A percentile compares a stretch with the other conserved stretches of the same genome.
Evolutionary conservation across 768 basidiomycete species (phyloP).

Genomic region (Candolleomyces efflorescens): DNA sequence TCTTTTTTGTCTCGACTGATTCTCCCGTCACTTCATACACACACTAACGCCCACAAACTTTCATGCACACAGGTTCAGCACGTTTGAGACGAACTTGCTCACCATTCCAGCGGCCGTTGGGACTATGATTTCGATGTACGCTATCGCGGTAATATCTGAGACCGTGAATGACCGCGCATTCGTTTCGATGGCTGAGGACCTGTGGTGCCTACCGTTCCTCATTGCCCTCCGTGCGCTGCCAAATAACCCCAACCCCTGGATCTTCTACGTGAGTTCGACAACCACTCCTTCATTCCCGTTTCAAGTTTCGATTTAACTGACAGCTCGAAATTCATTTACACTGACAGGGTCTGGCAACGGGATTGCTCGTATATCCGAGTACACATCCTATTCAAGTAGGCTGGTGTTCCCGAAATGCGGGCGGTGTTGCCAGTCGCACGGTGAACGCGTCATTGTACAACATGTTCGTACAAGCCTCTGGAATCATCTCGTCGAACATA

Average conservation of each 20-base stretch:
- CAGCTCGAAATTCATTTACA: slow-evolving; percentile 15
- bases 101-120: slow-evolving; percentile 52
- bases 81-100: slow-evolving; percentile 46
- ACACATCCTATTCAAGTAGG: slow-evolving; percentile 52
- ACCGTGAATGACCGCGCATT: slow-evolving; percentile 49
- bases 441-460: slow-evolving; percentile 59
- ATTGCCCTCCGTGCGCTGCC: slow-evolving; percentile 50
- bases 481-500: slow-evolving; percentile 47
- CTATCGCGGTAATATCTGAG: slow-evolving; percentile 48
- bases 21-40: no score
- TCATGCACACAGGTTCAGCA: slow-evolving; percentile 40
- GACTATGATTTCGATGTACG: slow-evolving; percentile 49
- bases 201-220: slow-evolving; percentile 62
- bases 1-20: no score
- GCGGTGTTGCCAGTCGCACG: slow-evolving; percentile 55
- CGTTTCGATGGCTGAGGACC: slow-evolving; percentile 47
- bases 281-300: not conserved
- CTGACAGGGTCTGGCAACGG: slow-evolving; percentile 21
- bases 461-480: slow-evolving; percentile 35
- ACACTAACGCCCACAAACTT: no score
- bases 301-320: not conserved
- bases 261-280: slow-evolving; percentile 39
- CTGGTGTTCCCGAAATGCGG: slow-evolving; percentile 59
- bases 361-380: slow-evolving; percentile 22
- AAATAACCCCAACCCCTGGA: slow-evolving; percentile 46